These are phyloP conservation scores for Umbelopsis sp. DNA, from an alignment of 371 early-diverging fungal species.

Conservation along the genomic window DNA sequence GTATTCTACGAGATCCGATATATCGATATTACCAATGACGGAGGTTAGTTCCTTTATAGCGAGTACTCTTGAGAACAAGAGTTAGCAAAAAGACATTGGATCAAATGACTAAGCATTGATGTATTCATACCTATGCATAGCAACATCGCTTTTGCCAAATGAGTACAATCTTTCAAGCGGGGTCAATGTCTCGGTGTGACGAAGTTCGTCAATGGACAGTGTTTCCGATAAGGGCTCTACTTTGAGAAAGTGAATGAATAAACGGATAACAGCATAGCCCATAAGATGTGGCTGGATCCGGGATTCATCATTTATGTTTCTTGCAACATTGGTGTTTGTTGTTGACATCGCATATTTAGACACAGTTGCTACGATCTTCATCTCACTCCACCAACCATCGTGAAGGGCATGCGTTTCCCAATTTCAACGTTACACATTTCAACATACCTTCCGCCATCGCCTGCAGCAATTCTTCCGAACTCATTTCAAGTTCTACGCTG, in stretches of 20 bases:
- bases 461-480: constrained; percentile 8
- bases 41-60: constrained; percentile 30
- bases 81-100: background rate
- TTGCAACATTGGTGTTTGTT: no score
- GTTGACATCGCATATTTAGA: no score
- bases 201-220: background rate
- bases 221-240: background rate
- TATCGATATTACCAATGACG: constrained; percentile 28
- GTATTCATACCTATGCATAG: constrained; percentile 10
- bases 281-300: no score
- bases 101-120: background rate
- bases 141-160: constrained; percentile 15
- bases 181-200: background rate
- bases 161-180: constrained; percentile 18
- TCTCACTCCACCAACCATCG: no score
- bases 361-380: no score
- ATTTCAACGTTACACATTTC: constrained; percentile 5
- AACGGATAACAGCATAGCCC: no score
- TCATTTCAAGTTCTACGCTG: constrained; percentile 3
- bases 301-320: no score
- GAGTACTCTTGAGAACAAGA: constrained; percentile 21
- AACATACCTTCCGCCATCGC: constrained; percentile 12
- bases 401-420: background rate
- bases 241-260: no score
- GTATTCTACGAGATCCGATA: constrained; percentile 33